These are phyloP conservation scores for Sporothrix pallida DNA, from an alignment of 2,329 filamentous ascomycete species.

Conservation along the genomic window DNA sequence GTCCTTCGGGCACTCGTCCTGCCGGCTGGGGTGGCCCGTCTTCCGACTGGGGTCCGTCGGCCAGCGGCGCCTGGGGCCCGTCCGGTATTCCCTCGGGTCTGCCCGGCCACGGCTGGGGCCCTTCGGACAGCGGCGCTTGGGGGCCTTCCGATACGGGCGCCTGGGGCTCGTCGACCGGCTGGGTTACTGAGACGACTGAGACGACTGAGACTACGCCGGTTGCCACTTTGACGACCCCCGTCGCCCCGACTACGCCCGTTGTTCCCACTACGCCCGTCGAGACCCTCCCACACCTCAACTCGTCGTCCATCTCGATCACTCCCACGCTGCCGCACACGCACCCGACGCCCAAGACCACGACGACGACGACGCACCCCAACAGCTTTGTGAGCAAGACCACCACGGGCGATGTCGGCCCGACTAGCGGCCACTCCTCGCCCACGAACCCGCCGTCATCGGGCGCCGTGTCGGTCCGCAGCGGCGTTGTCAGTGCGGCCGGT, in stretches of 20 bases:
- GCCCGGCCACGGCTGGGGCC: background rate
- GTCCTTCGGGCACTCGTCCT: background rate
- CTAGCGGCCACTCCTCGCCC: conserved; percentile 4
- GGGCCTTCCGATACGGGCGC: background rate
- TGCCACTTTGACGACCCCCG: background rate
- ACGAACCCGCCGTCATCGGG: conserved; percentile 16
- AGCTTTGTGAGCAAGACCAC: conserved; percentile 19
- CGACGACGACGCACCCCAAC: background rate
- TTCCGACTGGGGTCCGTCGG: conserved; percentile 4
- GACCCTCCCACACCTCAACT: background rate
- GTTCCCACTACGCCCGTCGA: background rate
- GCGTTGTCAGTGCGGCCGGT: background rate
- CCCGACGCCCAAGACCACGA: conserved; percentile 12
- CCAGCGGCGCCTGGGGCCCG: conserved; percentile 12
- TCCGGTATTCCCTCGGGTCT: background rate
- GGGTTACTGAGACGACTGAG: background rate
- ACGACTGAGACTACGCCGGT: too few relatives aligned
- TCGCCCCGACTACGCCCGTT: background rate
- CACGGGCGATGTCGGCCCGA: background rate
- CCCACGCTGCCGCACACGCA: conserved; percentile 1
- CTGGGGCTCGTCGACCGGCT: conserved; percentile 11
- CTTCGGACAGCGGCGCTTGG: background rate
- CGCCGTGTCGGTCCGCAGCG: background rate
- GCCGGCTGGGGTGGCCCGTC: conserved; percentile 20
- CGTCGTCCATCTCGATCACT: conserved; percentile 10